Conservation (phyloP, 1,284 basidiomycete species). For the Papiliotrema fonsecae region DNA sequence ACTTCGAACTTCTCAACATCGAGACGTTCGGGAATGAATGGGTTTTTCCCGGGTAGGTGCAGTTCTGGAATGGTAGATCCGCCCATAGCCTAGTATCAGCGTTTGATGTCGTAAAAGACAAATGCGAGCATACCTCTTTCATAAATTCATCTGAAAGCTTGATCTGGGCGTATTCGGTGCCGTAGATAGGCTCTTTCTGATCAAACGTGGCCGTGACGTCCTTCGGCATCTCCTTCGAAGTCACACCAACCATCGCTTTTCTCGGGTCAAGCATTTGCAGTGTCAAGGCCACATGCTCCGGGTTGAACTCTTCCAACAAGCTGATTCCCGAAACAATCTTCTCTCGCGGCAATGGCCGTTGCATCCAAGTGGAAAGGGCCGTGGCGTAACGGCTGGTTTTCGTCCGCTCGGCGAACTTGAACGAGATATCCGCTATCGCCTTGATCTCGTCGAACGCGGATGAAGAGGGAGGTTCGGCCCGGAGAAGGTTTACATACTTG, state of each 20-base stretch:
- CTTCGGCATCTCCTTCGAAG: slow-evolving; percentile 56
- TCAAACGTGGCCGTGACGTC: slow-evolving; percentile 59
- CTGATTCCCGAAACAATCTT: slow-evolving; percentile 70
- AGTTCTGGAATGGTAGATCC: slow-evolving; percentile 64
- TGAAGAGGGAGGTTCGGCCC: slow-evolving; percentile 60
- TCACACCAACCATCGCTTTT: slow-evolving; percentile 49
- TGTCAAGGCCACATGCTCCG: slow-evolving; percentile 60
- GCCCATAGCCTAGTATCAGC: slow-evolving; percentile 55
- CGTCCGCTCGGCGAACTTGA: slow-evolving; percentile 83
- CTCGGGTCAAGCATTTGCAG: slow-evolving; percentile 63
- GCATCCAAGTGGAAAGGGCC: slow-evolving; percentile 70
- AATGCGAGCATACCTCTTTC: slow-evolving; percentile 51
- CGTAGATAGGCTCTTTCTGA: slow-evolving; percentile 74
- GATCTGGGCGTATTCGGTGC: slow-evolving; percentile 71
- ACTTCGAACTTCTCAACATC: slow-evolving; percentile 70
- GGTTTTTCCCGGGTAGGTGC: slow-evolving; percentile 75
- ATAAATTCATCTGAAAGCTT: slow-evolving; percentile 63
- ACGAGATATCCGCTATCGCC: slow-evolving; percentile 68
- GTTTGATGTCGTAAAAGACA: not conserved
- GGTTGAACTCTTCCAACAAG: slow-evolving; percentile 73
- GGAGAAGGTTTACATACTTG: slow-evolving; percentile 82
- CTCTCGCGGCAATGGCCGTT: slow-evolving; percentile 62
- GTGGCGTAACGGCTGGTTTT: slow-evolving; percentile 76
- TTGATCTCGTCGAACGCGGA: slow-evolving; percentile 78
- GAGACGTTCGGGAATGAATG: slow-evolving; percentile 84